Evolutionary conservation across 805 yeast genomes (phyloP), one percentile per base, ranked within the genome.

Genomic region (Sugiyamaella smithiae): DNA sequence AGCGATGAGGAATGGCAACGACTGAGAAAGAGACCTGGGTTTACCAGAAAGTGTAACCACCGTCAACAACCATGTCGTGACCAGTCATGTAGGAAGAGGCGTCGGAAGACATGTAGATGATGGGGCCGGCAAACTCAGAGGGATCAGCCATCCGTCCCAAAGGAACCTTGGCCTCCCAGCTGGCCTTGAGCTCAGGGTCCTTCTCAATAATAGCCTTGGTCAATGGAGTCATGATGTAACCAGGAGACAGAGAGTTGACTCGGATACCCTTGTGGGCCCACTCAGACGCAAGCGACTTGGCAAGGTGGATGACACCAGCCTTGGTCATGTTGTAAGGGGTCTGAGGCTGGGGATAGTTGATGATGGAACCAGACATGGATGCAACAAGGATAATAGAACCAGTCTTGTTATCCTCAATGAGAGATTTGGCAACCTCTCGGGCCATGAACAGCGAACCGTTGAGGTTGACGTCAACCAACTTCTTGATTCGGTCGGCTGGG

Each of bases 1-100:
- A n/a, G n/a, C n/a, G n/a, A n/a, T n/a, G n/a, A n/a, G n/a, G n/a
- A n/a, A n/a, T n/a, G n/a, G n/a, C n/a, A n/a, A n/a, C n/a, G n/a
- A n/a, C n/a, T n/a, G n/a, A n/a, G n/a, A n/a, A n/a, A n/a, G n/a
- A n/a, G n/a, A n/a, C n/a, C n/a, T n/a, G n/a, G n/a, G 9, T 19
- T 68, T 67, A 86, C 91, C 91, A 85, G 57, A 88, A 82, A 58
- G 84, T 84, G 73, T 85, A 87, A 50, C 95, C 95, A 62, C 95
- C 95, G 63, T 87, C 95, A 49, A 85, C 91, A 25, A 84, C 80
- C 68, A 87, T 68, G 68, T 86, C 85, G 65, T 85, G 83, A 61
- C 95, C 95, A 12, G 95, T 86, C 50, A 91, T 85, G 74, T 86
- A 87, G 16, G 84, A 74, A 31, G 86, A 77, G 6, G 91, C 93